phyloP scores from a whole-genome alignment of 441 rosid species.

The Raphanus hybrid region DNA sequence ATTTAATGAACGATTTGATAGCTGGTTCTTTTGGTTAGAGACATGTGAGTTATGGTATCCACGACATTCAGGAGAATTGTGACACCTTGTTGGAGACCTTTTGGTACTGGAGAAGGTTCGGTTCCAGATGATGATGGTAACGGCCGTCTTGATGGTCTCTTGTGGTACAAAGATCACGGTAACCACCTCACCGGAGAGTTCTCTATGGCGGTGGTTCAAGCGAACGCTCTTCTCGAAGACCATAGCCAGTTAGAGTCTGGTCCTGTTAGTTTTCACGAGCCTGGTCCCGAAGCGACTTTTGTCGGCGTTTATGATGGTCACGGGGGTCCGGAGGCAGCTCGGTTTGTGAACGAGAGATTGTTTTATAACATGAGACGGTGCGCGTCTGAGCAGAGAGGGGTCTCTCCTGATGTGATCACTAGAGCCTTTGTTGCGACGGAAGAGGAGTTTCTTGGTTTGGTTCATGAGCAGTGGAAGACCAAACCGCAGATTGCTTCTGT shows the following conservation, averaged over 20 bases:
- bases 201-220: slow-evolving; percentile 96
- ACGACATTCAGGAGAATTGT: slow-evolving; percentile 68
- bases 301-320: slow-evolving; percentile 94
- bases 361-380: slow-evolving; percentile 66
- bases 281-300: slow-evolving; percentile 89
- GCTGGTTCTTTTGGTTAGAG: slow-evolving; percentile 68
- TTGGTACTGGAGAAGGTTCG: slow-evolving; percentile 69
- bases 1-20: slow-evolving; percentile 56
- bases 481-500: slow-evolving; percentile 91
- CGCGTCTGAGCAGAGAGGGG: slow-evolving; percentile 62
- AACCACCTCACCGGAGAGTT: slow-evolving; percentile 73
- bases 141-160: slow-evolving; percentile 73
- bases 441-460: slow-evolving; percentile 62
- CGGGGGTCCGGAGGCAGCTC: neutral
- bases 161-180: slow-evolving; percentile 87
- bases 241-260: slow-evolving; percentile 74
- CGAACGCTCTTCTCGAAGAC: slow-evolving; percentile 76
- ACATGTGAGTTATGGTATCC: slow-evolving; percentile 55
- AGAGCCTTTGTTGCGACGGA: slow-evolving; percentile 58
- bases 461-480: slow-evolving; percentile 63
- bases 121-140: slow-evolving; percentile 48
- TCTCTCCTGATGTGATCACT: slow-evolving; percentile 80
- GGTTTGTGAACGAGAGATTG: slow-evolving; percentile 48
- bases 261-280: slow-evolving; percentile 42
- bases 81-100: slow-evolving; percentile 89